Evolutionary conservation across 73 alveolate species (phyloP).

Genomic region (Paramecium biaurelia): DNA sequence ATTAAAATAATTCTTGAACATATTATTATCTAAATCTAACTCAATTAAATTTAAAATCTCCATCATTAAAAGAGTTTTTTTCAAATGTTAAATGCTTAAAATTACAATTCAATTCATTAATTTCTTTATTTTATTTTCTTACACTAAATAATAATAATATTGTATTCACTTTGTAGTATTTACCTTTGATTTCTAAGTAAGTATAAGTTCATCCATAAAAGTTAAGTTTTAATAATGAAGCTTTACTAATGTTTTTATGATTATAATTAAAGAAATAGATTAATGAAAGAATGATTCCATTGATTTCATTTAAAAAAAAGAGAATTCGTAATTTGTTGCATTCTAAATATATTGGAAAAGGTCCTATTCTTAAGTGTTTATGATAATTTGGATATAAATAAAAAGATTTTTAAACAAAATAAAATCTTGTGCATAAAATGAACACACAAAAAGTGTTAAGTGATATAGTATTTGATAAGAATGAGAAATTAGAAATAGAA

Average conservation of each 20-base stretch:
- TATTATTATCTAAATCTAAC: not conserved
- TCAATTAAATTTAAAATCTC: not conserved
- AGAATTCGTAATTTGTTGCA: not conserved
- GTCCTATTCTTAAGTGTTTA: not conserved
- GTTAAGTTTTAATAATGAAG: too few species aligned
- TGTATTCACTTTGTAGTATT: too few species aligned
- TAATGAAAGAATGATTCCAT: too few species aligned
- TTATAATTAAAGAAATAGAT: too few species aligned
- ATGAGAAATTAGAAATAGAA: not conserved
- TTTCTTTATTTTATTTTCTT: too few species aligned
- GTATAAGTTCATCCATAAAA: too few species aligned
- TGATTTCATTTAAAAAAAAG: not conserved
- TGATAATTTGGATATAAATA: not conserved
- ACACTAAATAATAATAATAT: too few species aligned
- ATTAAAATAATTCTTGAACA: not conserved
- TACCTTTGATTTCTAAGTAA: too few species aligned
- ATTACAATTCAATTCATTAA: too few species aligned
- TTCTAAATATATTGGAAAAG: not conserved
- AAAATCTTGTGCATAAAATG: constrained; percentile 23
- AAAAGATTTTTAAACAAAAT: constrained; percentile 15
- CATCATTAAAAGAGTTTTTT: too few species aligned
- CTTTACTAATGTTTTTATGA: too few species aligned
- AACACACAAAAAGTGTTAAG: not conserved
- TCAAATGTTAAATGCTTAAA: too few species aligned
- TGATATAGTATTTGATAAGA: not conserved